Evolutionary conservation across 345 rosid genomes (phyloP).

Genomic region (Aquilaria sinensis): DNA sequence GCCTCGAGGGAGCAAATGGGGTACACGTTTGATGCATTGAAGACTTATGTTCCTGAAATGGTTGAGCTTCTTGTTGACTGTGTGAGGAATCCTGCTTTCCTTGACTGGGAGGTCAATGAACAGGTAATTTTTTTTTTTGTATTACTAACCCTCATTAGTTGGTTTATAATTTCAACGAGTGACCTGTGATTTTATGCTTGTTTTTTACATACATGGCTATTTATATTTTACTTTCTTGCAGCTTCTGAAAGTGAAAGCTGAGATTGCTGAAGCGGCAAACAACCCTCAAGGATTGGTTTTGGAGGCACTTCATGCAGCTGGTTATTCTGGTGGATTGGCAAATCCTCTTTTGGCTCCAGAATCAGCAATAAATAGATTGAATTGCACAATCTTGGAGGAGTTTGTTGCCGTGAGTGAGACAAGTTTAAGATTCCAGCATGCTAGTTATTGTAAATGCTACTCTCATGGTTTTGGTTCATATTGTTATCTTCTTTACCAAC

Average conservation of each 20-base stretch:
- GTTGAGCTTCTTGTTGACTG: conserved; percentile 80
- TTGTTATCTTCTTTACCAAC: conserved; percentile 3
- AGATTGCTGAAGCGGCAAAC: conserved; percentile 52
- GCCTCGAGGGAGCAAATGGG: conserved; percentile 84
- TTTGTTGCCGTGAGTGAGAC: conserved; percentile 62
- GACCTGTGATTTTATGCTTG: not conserved
- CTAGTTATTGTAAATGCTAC: conserved; percentile 9
- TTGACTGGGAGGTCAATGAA: conserved; percentile 91
- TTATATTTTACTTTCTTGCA: conserved; percentile 23
- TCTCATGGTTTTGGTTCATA: not conserved
- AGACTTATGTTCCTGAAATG: conserved; percentile 86
- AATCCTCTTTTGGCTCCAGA: conserved; percentile 87
- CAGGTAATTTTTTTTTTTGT: conserved; percentile 34
- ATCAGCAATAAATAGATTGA: conserved; percentile 54
- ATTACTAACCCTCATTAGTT: not conserved
- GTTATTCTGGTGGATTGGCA: conserved; percentile 75
- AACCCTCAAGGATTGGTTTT: conserved; percentile 71
- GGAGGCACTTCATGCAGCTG: conserved; percentile 89
- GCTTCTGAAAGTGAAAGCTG: conserved; percentile 66
- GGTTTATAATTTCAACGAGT: not conserved
- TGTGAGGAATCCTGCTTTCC: conserved; percentile 86
- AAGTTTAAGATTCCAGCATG: not conserved
- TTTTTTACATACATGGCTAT: not conserved
- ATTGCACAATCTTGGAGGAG: conserved; percentile 51
- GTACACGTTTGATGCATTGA: conserved; percentile 87